A percentile compares a stretch with the other conserved stretches of the same genome.
These are phyloP conservation scores for Backusella tarrabulga DNA, from an alignment of 192 early-diverging fungal species.

Conservation along the genomic window DNA sequence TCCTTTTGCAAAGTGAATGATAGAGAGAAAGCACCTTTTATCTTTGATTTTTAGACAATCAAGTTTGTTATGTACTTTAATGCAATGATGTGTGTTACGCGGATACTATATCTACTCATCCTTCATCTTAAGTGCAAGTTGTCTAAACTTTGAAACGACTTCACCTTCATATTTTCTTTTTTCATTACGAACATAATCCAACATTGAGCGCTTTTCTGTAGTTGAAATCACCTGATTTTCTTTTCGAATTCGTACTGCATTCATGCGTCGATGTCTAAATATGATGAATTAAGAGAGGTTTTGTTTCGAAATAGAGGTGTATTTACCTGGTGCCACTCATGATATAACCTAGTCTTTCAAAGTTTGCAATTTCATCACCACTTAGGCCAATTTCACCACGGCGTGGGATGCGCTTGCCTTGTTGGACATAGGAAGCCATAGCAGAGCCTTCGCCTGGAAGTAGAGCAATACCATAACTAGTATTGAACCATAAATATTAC, in stretches of 20 bases:
- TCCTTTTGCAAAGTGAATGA: too few relatives aligned
- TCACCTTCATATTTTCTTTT: conserved; percentile 85
- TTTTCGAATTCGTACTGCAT: conserved; percentile 92
- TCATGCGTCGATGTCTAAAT: conserved; percentile 82
- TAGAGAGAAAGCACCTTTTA: too few relatives aligned
- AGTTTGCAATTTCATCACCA: conserved; percentile 78
- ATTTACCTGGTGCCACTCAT: conserved; percentile 88
- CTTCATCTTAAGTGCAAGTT: conserved; percentile 43
- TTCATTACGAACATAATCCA: conserved; percentile 86
- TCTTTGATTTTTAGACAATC: too few relatives aligned
- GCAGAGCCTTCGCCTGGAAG: conserved; percentile 89
- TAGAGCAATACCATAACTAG: conserved; percentile 74
- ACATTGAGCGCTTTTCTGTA: conserved; percentile 84
- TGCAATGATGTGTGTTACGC: too few relatives aligned
- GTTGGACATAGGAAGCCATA: conserved; percentile 85
- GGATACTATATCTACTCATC: too few relatives aligned
- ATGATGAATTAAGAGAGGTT: neutral
- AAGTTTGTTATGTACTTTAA: too few relatives aligned
- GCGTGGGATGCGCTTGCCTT: conserved; percentile 92
- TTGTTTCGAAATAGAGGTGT: neutral
- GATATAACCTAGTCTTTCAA: conserved; percentile 87
- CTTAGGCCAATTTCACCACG: conserved; percentile 95
- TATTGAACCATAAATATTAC: conserved; percentile 22
- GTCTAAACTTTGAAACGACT: conserved; percentile 87
- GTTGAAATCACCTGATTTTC: conserved; percentile 96